Evolutionary conservation across 306 rosid genomes (phyloP).

Genomic region (Prosopis cineraria): DNA sequence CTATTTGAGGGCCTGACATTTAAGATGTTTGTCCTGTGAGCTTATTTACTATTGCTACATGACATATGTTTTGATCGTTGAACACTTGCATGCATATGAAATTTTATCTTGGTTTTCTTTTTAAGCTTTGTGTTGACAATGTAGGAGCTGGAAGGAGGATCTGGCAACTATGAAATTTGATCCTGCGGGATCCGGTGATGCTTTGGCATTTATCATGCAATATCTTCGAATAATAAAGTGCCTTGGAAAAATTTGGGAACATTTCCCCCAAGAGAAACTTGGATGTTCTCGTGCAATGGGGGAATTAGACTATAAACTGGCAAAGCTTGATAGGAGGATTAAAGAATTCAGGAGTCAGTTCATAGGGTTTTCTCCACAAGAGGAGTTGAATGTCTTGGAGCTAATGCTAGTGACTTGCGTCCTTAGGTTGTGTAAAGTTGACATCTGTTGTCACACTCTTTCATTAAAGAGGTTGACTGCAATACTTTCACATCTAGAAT

Average conservation of each 20-base stretch:
- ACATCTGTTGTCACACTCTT: slow-evolving; percentile 47
- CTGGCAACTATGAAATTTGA: slow-evolving; percentile 39
- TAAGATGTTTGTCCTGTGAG: slow-evolving; percentile 5
- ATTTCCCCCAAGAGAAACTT: slow-evolving; percentile 43
- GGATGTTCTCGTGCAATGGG: slow-evolving; percentile 33
- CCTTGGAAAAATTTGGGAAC: slow-evolving; percentile 61
- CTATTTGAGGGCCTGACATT: slow-evolving; percentile 11
- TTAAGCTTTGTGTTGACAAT: slow-evolving; percentile 2
- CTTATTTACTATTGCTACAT: background rate
- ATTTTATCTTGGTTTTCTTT: background rate
- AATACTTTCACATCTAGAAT: slow-evolving; percentile 44
- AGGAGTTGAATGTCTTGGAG: slow-evolving; percentile 71
- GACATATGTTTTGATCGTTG: background rate
- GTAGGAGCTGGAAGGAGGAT: slow-evolving; percentile 74
- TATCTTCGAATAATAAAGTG: slow-evolving; percentile 56
- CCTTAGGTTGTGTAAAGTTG: slow-evolving; percentile 54
- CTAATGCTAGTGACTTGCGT: slow-evolving; percentile 51
- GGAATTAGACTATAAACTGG: slow-evolving; percentile 45
- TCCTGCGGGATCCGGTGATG: slow-evolving; percentile 43
- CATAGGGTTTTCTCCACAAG: slow-evolving; percentile 60
- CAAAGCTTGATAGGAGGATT: slow-evolving; percentile 65
- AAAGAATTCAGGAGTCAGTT: slow-evolving; percentile 62
- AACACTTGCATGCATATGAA: slow-evolving; percentile 7
- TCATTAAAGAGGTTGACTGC: slow-evolving; percentile 47
- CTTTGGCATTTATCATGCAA: slow-evolving; percentile 51